Percentiles rank a stretch among this genome's conserved stretches.
Evolutionary conservation across 768 basidiomycete genomes (phyloP).

Genomic region (Trametes punicea): DNA sequence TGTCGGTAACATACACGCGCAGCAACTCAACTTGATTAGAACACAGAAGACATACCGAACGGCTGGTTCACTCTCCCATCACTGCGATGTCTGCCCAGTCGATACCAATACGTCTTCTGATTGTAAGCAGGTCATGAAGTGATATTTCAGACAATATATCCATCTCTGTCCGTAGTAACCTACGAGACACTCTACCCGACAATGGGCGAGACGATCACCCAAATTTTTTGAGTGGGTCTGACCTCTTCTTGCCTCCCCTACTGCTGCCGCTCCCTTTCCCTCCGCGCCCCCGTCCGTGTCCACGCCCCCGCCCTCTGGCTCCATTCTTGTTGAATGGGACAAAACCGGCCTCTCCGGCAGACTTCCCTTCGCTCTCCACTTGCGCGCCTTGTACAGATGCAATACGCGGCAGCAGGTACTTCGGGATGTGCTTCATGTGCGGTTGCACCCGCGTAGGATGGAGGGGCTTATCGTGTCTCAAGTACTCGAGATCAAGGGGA

Average conservation of each 20-base stretch:
- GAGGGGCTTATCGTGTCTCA: slow-evolving; percentile 92
- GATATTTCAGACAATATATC: too few species aligned
- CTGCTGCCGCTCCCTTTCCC: slow-evolving; percentile 28
- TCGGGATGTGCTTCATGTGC: slow-evolving; percentile 95
- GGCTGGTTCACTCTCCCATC: too few species aligned
- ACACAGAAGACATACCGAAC: too few species aligned
- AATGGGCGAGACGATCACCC: slow-evolving; percentile 12
- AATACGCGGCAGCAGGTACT: slow-evolving; percentile 84
- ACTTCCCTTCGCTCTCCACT: neutral
- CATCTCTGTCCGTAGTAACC: too few species aligned
- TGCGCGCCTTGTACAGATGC: slow-evolving; percentile 47
- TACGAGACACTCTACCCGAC: neutral
- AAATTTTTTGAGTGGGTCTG: slow-evolving; percentile 82
- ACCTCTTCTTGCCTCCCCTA: slow-evolving; percentile 62
- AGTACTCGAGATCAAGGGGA: slow-evolving; percentile 86
- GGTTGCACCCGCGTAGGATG: slow-evolving; percentile 87
- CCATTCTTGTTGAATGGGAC: slow-evolving; percentile 70
- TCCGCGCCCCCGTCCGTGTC: slow-evolving; percentile 44
- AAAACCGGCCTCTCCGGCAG: slow-evolving; percentile 44
- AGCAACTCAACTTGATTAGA: too few species aligned
- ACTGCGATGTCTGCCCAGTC: too few species aligned
- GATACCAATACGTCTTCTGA: too few species aligned
- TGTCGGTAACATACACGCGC: too few species aligned
- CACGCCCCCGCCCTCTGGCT: slow-evolving; percentile 48
- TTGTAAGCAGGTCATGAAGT: too few species aligned